Evolutionary conservation across 176 grass and related monocot species (phyloP).

Genomic region (Urochloa ruziziensis): DNA sequence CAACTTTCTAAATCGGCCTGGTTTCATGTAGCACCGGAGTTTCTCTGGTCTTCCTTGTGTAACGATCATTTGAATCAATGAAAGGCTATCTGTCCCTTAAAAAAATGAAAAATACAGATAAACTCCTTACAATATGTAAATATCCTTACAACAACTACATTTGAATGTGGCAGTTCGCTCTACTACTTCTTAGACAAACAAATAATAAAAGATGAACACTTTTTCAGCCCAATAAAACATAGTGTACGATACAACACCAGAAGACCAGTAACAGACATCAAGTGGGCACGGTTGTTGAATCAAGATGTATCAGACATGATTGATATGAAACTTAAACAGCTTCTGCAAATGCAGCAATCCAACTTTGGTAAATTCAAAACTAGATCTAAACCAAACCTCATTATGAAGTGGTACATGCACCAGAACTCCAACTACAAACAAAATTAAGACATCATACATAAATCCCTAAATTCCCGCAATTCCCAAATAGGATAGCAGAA

Average conservation of each 20-base stretch:
- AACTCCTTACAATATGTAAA: not conserved
- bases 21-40: no score
- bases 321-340: not conserved
- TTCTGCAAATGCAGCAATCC: not conserved
- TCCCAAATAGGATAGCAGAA: not conserved
- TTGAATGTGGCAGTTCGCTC: not conserved
- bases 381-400: not conserved
- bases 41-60: no score
- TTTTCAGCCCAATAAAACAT: not conserved
- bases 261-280: constrained; percentile 7
- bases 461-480: not conserved
- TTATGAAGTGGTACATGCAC: not conserved
- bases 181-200: not conserved
- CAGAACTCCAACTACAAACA: not conserved
- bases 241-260: not conserved
- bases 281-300: not conserved
- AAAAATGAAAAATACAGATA: not conserved
- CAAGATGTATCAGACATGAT: constrained; percentile 7
- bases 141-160: not conserved
- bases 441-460: not conserved
- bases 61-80: no score
- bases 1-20: no score
- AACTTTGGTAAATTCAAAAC: not conserved
- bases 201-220: not conserved
- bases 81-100: no score